These are phyloP conservation scores for Picea sitchensis DNA, from an alignment of 75 land plant genomes.

Conservation along the genomic window DNA sequence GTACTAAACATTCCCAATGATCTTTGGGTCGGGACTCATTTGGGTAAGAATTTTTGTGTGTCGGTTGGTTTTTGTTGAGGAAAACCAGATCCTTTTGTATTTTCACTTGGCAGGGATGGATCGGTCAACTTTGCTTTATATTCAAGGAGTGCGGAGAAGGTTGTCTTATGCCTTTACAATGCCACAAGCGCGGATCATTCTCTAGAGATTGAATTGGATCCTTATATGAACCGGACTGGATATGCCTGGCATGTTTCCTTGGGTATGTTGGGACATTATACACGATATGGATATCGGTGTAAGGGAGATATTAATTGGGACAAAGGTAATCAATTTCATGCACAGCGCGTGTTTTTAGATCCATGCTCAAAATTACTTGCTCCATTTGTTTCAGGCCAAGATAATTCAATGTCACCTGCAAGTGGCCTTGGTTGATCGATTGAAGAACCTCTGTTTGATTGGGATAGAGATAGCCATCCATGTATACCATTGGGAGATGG, in stretches of 20 bases:
- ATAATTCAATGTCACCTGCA: slow-evolving; percentile 33
- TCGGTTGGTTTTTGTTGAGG: slow-evolving; percentile 76
- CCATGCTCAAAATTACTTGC: slow-evolving; percentile 76
- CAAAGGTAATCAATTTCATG: slow-evolving; percentile 37
- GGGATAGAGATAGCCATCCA: slow-evolving; percentile 70
- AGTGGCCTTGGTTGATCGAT: slow-evolving; percentile 50
- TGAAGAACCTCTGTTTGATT: slow-evolving; percentile 61
- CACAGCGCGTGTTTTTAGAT: slow-evolving; percentile 60
- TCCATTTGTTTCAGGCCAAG: slow-evolving; percentile 39
- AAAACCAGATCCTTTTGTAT: slow-evolving; percentile 62
- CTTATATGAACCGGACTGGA: slow-evolving; percentile 71
- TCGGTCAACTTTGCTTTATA: slow-evolving; percentile 69
- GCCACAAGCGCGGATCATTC: slow-evolving; percentile 42
- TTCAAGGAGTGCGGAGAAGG: slow-evolving; percentile 68
- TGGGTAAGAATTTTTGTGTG: slow-evolving; percentile 57
- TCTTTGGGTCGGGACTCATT: slow-evolving; percentile 43
- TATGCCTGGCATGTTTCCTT: slow-evolving; percentile 83
- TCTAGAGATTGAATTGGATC: slow-evolving; percentile 84
- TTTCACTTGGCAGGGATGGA: slow-evolving; percentile 35
- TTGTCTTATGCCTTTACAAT: slow-evolving; percentile 74
- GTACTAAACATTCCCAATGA: slow-evolving; percentile 35
- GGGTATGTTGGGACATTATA: slow-evolving; percentile 34
- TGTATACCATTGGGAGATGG: neutral
- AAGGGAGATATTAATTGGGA: slow-evolving; percentile 47
- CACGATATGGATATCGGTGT: slow-evolving; percentile 85